Percentiles rank a stretch among this genome's conserved stretches.
Conservation (phyloP, 73 alveolate species). For the Paramecium pentaurelia region DNA sequence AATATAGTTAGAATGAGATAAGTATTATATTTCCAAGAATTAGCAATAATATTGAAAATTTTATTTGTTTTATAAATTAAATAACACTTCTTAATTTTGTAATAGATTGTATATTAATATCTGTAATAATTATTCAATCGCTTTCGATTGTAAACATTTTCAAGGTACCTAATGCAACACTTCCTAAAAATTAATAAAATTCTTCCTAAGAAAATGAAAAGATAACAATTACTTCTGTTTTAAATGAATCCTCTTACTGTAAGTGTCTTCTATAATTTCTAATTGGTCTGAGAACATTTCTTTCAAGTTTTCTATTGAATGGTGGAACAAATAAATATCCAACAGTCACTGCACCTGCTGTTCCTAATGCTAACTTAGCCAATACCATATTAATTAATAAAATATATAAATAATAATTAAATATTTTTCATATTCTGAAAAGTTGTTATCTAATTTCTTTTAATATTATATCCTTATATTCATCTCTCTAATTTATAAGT, state of each 20-base stretch:
- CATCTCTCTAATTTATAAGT: slow-evolving; percentile 73
- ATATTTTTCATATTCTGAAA: slow-evolving; percentile 55
- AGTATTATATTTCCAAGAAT: too few species aligned
- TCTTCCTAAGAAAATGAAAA: background rate
- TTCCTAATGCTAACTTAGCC: slow-evolving; percentile 6
- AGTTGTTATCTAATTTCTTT: slow-evolving; percentile 68
- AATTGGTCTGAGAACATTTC: slow-evolving; percentile 23
- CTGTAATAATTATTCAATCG: background rate
- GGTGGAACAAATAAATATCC: slow-evolving; percentile 31
- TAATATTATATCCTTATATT: slow-evolving; percentile 74
- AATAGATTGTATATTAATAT: background rate
- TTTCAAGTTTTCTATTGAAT: slow-evolving; percentile 16
- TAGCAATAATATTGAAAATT: background rate
- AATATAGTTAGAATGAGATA: too few species aligned
- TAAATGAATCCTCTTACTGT: background rate
- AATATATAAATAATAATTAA: background rate
- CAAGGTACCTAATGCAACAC: background rate
- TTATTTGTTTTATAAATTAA: background rate
- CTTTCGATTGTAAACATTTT: slow-evolving; percentile 42
- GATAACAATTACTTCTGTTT: background rate
- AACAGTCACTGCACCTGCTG: slow-evolving; percentile 12
- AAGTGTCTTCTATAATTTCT: slow-evolving; percentile 29
- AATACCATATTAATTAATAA: background rate
- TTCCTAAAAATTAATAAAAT: slow-evolving; percentile 6
- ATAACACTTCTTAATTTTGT: background rate